Evolutionary conservation across 2,329 filamentous ascomycete species (phyloP), one percentile per base, ranked within the genome.

Genomic region (Apiospora marii): DNA sequence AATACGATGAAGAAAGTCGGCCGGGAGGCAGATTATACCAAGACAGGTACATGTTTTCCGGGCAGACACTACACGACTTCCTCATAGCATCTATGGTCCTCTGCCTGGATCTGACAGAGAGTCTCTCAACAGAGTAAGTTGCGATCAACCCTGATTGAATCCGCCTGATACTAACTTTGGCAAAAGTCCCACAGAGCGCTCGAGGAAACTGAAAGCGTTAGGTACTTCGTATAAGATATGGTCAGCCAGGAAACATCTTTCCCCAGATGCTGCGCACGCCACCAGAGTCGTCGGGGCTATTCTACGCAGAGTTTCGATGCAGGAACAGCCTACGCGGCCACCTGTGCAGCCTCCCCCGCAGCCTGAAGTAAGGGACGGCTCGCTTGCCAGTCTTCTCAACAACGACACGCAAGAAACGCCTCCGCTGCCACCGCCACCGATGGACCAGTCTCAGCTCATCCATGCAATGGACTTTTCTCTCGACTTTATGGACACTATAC

Each of bases 11-110:
- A 61, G 85, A 86, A 77, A 82, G 82, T 22, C 81, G 80, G 37
- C 84, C 85, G 0, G 87, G 87, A 0, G 88, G 89, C 0, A 82
- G 87, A 27, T 79, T 91, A 73, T 83, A 85, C 71, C 83, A 85
- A 51, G 86, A 90, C 69, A 83, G 85, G 58, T 88, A 87, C 79
- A 87, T 91, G 81, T 78, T 90, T 10, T 85, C 85, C 4, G 86
- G 85, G 3, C 77, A 91, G 64, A 87, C 86, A 6, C 80, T 87
- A 30, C 87, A 90, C 46, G 87, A 91, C 74, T 91, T 90, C 73
- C 79, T 91, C 37, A 84, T 91, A 24, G 89, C 89, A 0, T 85
- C 88, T 16, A 91, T 90, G 87, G 86, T 91, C 53, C 76, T 91
- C 7, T 91, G 87, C 72, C 78, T 91, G 3, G 86, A 88, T 74